Evolutionary conservation across 495 filamentous ascomycete genomes (phyloP).

Genomic region (Neurospora cerealis): DNA sequence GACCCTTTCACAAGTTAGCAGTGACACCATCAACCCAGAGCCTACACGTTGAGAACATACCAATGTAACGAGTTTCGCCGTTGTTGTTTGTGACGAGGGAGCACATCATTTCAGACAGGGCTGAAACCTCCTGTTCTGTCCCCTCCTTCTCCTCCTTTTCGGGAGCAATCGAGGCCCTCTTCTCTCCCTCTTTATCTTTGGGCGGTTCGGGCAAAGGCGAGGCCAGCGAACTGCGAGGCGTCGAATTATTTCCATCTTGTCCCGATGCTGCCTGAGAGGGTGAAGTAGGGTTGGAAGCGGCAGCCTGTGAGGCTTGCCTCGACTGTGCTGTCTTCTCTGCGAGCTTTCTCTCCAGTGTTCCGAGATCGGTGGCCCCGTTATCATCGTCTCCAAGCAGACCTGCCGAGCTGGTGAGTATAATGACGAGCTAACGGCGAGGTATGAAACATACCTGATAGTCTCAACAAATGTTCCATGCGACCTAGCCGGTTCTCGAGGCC

Average conservation of each 20-base stretch:
- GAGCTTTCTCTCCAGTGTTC: constrained; percentile 73
- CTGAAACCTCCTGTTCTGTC: constrained; percentile 86
- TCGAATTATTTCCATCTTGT: constrained; percentile 41
- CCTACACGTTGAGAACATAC: constrained; percentile 37
- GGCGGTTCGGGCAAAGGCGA: constrained; percentile 44
- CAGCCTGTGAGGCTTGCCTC: constrained; percentile 32
- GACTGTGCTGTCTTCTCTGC: constrained; percentile 49
- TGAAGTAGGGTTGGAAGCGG: constrained; percentile 34
- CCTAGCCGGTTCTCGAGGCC: constrained; percentile 89
- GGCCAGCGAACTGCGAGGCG: constrained; percentile 48
- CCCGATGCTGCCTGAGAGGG: constrained; percentile 34
- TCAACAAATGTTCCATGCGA: constrained; percentile 84
- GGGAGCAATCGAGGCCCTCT: constrained; percentile 21
- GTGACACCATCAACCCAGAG: background rate
- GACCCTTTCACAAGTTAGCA: constrained; percentile 53
- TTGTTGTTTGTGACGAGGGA: constrained; percentile 95
- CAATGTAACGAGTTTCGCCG: constrained; percentile 93
- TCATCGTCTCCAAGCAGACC: constrained; percentile 75
- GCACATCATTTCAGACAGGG: constrained; percentile 97
- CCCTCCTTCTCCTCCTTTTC: constrained; percentile 37
- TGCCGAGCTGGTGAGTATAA: constrained; percentile 16
- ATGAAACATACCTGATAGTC: constrained; percentile 55
- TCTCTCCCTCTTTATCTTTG: constrained; percentile 35
- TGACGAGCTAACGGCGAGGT: background rate
- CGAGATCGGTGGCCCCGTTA: constrained; percentile 79